Base-by-base conservation (phyloP, 768 basidiomycete genomes). In the Mycena venus region DNA sequence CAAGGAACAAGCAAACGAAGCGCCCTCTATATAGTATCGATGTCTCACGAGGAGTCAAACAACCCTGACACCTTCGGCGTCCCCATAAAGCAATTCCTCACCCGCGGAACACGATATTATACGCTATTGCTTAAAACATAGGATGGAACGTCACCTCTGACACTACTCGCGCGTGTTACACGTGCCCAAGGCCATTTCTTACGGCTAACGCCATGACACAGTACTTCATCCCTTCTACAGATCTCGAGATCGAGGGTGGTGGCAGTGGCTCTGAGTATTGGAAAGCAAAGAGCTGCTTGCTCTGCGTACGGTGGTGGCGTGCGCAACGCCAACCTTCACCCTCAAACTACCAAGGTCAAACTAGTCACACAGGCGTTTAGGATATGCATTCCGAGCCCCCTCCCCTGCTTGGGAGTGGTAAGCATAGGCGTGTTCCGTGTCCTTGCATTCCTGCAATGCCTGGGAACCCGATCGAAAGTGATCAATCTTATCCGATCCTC, bases 41-140 rank as follows among this genome's bases (percentile, higher is more conserved):
- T n/a, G n/a, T n/a, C n/a, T n/a, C n/a, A n/a, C n/a, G n/a, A n/a
- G n/a, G n/a, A n/a, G n/a, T n/a, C n/a, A n/a, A n/a, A n/a, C n/a
- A 72, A 70, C 5, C 60, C 49, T 63, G 42, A 34, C 23, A 62
- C 29, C 58, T 36, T 36, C 59, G 29, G 1, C 21, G 60, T 67
- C 72, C 75, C 64, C 31, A 68, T 53, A 19, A 71, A 74, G 75
- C 38, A 77, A 65, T 9, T 32, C 3, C 0, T 44, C 7, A n/a
- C 21, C 75, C 75, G 49, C 29, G 53, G 10, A 9, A 59, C 38
- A 44, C 72, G 75, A 77, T 21, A 73, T 69, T 70, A n/a, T n/a
- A 49, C 36, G 12, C 47, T 69, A 53, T 49, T 76, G 56, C 75
- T 71, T 71, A 74, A 68, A 73, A 59, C 64, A 70, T 62, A 64